phyloP scores from a whole-genome alignment of 2,329 filamentous ascomycete genomes.

The Colletotrichum simmondsii region DNA sequence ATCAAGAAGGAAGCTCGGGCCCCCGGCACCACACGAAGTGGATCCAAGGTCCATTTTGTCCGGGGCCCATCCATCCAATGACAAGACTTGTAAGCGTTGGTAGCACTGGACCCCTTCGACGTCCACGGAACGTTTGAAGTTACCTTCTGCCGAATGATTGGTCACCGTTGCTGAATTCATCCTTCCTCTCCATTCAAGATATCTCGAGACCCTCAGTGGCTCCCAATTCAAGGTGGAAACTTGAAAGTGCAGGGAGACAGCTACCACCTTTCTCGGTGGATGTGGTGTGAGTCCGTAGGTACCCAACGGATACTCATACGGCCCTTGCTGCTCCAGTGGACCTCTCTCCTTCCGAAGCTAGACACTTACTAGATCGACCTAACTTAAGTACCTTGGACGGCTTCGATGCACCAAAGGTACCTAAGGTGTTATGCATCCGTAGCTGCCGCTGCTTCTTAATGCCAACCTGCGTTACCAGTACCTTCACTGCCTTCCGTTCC shows the following conservation, averaged over 20 bases:
- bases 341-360: background rate
- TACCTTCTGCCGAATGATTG: background rate
- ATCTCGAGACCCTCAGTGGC: conserved; percentile 2
- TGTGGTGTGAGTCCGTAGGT: background rate
- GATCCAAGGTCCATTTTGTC: background rate
- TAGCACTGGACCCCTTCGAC: background rate
- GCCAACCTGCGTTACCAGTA: background rate
- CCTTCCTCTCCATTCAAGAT: background rate
- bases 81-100: background rate
- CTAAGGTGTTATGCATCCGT: background rate
- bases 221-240: background rate
- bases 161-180: background rate
- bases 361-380: too few relatives aligned
- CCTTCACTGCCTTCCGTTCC: background rate
- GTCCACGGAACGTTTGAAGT: background rate
- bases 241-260: background rate
- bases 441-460: background rate
- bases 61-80: conserved; percentile 7
- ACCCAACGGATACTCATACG: background rate
- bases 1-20: background rate
- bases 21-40: conserved; percentile 11
- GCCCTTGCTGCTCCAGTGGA: background rate
- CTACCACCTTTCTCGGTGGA: background rate
- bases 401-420: background rate
- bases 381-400: background rate